These are phyloP conservation scores for Penicillium sp. DNA, from an alignment of 2,329 filamentous ascomycete species.

Conservation along the genomic window DNA sequence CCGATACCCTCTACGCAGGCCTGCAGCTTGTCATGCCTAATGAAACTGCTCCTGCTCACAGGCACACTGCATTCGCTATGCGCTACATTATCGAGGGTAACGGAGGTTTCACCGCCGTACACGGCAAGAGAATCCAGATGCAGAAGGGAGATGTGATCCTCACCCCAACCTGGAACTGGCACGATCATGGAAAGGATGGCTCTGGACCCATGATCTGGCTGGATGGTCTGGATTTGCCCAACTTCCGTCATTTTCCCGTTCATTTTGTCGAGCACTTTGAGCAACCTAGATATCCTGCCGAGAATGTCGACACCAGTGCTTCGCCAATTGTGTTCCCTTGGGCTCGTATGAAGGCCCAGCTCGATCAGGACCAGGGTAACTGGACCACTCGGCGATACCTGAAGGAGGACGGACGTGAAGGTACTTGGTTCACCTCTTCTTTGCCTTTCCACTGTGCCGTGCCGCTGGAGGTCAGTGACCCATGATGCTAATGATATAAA, in stretches of 20 bases:
- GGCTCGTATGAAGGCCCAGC: slow-evolving; percentile 43
- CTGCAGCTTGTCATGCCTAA: slow-evolving; percentile 58
- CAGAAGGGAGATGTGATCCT: slow-evolving; percentile 56
- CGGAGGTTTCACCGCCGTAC: slow-evolving; percentile 58
- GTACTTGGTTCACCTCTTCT: slow-evolving; percentile 17
- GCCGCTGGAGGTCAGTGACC: background rate
- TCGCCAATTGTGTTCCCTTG: slow-evolving; percentile 53
- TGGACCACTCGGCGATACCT: slow-evolving; percentile 37
- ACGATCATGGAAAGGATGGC: slow-evolving; percentile 61
- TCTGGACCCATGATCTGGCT: slow-evolving; percentile 58
- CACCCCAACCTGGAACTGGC: slow-evolving; percentile 60
- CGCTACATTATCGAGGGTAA: slow-evolving; percentile 60
- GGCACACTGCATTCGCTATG: slow-evolving; percentile 57
- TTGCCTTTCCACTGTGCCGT: background rate
- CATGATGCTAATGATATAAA: background rate
- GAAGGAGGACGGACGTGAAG: slow-evolving; percentile 35
- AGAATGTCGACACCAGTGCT: slow-evolving; percentile 41
- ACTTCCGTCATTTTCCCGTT: slow-evolving; percentile 52
- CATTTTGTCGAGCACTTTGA: slow-evolving; percentile 57
- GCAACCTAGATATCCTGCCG: slow-evolving; percentile 51
- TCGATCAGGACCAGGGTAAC: slow-evolving; percentile 37
- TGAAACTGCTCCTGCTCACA: slow-evolving; percentile 56
- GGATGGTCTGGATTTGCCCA: slow-evolving; percentile 56
- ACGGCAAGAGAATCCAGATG: slow-evolving; percentile 55
- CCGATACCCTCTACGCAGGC: slow-evolving; percentile 59